Evolutionary conservation across 139 green algal species (phyloP), one percentile per base, ranked within the genome.

Genomic region (Chlorella sp.): DNA sequence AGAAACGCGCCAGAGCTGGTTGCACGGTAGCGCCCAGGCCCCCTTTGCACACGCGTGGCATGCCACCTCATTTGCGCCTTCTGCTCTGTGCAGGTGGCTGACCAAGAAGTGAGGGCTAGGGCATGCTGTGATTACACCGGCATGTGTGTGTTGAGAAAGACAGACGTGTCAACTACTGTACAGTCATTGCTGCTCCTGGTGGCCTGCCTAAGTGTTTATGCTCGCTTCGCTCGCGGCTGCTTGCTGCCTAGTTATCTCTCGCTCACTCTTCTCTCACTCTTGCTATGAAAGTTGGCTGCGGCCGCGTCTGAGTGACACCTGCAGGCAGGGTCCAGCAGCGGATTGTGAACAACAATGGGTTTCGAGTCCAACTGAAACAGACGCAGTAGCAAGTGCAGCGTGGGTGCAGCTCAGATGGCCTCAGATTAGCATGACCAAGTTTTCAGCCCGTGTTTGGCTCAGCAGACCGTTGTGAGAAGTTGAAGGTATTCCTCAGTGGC

Each of bases 351-450:
- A 51, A 51, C 44, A 51, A 6, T 51, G 44, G 44, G 9, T 51
- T 16, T 51, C 9, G 6, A 9, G 44, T 9, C 6, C 44, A 51
- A 51, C 44, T 51, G 44, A 51, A 16, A 9, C 44, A 51, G 44
- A 28, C 2, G 25, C 5, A 62, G 23, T 2, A 64, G 41, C 6
- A 21, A 2, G 4, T n/a, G 30, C 30, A 55, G 47, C 16, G 9
- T 32, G 30, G 7, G 30, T 7, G 69, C 51, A 47, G 6, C 3
- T 47, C 30, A 7, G 51, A 47, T 38, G 69, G 69, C 57, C 62
- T 89, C 85, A 87, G 85, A 89, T 89, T 89, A 89, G 85, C 85
- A 89, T 89, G 85, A 89, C 85, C 60, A 64, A 44, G 25, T n/a
- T 83, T 74, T 83, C 78, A 83, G 78, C 78, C n/a, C 30, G 44